Evolutionary conservation across 306 rosid species (phyloP).

Genomic region (Corylus avellana): DNA sequence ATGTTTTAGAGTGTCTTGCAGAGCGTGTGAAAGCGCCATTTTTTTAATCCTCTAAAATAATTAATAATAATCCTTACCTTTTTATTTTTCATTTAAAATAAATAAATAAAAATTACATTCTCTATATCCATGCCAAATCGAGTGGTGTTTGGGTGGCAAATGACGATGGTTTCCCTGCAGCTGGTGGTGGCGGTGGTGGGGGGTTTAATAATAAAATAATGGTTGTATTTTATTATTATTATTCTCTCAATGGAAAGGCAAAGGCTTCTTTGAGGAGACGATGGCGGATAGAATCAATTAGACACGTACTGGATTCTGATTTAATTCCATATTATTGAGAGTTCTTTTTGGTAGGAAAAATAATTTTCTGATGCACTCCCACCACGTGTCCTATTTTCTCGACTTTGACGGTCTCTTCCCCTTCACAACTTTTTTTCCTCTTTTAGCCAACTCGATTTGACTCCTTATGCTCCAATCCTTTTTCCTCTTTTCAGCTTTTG

Average conservation of each 20-base stretch:
- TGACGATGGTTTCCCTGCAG: background rate
- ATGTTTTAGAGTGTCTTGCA: too few species aligned
- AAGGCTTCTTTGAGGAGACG: slow-evolving; percentile 9
- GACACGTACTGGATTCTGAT: slow-evolving; percentile 33
- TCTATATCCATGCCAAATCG: background rate
- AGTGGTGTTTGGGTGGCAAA: background rate
- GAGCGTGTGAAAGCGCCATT: too few species aligned
- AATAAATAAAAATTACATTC: background rate
- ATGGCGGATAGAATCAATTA: slow-evolving; percentile 37
- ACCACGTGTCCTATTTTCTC: slow-evolving; percentile 40
- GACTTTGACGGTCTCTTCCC: slow-evolving; percentile 23
- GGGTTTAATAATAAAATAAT: background rate
- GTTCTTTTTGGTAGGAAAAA: slow-evolving; percentile 10
- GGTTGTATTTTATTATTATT: background rate
- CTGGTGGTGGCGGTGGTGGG: slow-evolving; percentile 4
- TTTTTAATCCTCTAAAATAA: too few species aligned
- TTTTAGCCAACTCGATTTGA: slow-evolving; percentile 38
- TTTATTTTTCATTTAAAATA: too few species aligned
- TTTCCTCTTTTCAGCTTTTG: background rate
- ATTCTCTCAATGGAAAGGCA: slow-evolving; percentile 16
- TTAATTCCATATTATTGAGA: slow-evolving; percentile 18
- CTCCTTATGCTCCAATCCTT: slow-evolving; percentile 20
- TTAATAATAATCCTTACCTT: too few species aligned
- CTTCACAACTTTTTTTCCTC: slow-evolving; percentile 24
- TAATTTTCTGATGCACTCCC: slow-evolving; percentile 40